Evolutionary conservation across 495 filamentous ascomycete species (phyloP), one percentile per base, ranked within the genome.

Genomic region (Hypoxylon crocopeplum): DNA sequence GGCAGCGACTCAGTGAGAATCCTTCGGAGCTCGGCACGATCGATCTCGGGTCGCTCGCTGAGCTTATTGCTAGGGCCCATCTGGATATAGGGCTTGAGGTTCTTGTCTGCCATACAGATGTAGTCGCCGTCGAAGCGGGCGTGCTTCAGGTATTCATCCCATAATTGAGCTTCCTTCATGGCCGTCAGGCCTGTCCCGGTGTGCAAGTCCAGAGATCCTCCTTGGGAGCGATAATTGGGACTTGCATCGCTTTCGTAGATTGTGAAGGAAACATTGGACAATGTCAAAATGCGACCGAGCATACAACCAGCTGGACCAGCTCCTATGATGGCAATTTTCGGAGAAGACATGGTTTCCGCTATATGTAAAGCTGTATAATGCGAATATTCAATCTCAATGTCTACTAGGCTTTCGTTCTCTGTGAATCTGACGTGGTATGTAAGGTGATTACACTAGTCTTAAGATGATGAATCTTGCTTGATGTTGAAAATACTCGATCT

Each of bases 141-240:
- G 6, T 74, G 37, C 20, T 59, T 55, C 16, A 75, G 40, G 64
- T 84, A 85, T 19, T 77, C 53, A 5, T 75, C 72, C 34, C 69
- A 77, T 25, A 87, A 72, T 20, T 77, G 76, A 20, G 78, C 79
- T n/a, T 72, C 69, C 37, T 77, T 69, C 38, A 87, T 56, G 15
- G 82, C 83, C 3, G 68, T 57, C 11, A 82, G 74, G 10, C 84
- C 84, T 16, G 77, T 78, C 0, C 67, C 63, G 3, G 58, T 59
- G 55, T 86, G 82, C 11, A 87, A 69, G 48, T 86, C 84, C 7
- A 86, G 74, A 0, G 75, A 80, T 37, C 83, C 83, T 24, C 82
- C 82, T 67, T 79, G 77, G 20, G 70, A 69, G 33, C 68, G 72
- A 24, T 69, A 71, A 51, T 66, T 68, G 37, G 73, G 72, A 12